These are phyloP conservation scores for Abrus precatorius DNA, from an alignment of 306 rosid species.

Conservation along the genomic window DNA sequence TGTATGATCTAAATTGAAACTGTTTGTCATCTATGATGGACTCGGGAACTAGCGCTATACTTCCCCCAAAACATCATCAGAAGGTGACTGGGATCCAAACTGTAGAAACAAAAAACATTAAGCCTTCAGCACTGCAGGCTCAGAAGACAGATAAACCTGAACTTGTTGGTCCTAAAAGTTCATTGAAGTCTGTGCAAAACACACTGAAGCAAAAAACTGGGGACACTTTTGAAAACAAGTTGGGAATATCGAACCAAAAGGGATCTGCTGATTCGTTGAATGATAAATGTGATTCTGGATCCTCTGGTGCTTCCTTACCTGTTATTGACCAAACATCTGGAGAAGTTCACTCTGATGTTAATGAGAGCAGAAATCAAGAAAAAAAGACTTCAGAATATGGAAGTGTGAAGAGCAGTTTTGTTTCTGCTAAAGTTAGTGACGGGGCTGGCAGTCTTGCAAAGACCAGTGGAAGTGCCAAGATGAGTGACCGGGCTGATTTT, in stretches of 20 bases:
- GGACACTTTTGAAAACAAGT: conserved; percentile 60
- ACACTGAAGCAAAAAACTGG: conserved; percentile 53
- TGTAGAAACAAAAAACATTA: conserved; percentile 57
- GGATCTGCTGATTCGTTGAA: conserved; percentile 65
- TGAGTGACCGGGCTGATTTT: conserved; percentile 84
- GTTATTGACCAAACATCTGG: conserved; percentile 58
- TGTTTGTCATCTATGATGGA: conserved; percentile 65
- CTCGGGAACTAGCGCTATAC: conserved; percentile 66
- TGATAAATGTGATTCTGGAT: conserved; percentile 56
- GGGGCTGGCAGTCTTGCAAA: conserved; percentile 88
- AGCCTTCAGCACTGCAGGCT: conserved; percentile 53
- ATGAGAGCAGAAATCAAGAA: conserved; percentile 72
- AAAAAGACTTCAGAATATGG: conserved; percentile 84
- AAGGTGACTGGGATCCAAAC: conserved; percentile 60
- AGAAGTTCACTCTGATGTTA: conserved; percentile 54
- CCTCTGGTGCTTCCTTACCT: conserved; percentile 55
- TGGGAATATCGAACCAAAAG: conserved; percentile 52
- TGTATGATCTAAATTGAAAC: conserved; percentile 53
- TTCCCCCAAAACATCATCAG: conserved; percentile 62
- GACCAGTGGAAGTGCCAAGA: conserved; percentile 93
- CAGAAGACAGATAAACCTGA: conserved; percentile 58
- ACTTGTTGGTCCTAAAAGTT: conserved; percentile 47
- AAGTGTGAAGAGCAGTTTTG: conserved; percentile 84
- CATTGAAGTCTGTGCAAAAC: conserved; percentile 54
- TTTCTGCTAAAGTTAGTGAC: conserved; percentile 87